These are phyloP conservation scores for Phyllostachys edulis DNA, from an alignment of 176 grass and related monocot species.

Conservation along the genomic window DNA sequence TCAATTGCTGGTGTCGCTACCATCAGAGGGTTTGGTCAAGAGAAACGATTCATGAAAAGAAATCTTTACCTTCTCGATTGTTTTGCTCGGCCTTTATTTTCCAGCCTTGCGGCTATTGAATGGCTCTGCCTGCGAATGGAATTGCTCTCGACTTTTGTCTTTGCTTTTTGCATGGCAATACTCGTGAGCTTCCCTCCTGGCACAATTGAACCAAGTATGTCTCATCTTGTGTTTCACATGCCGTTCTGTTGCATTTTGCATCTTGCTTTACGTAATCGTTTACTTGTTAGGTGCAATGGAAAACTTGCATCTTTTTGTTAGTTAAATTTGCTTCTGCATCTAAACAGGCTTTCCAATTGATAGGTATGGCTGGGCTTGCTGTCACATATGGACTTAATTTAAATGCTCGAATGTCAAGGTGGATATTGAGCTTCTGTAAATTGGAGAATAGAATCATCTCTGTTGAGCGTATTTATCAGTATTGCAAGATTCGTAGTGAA, in stretches of 20 bases:
- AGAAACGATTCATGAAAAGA: constrained; percentile 97
- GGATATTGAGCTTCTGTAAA: constrained; percentile 99
- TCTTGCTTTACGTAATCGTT: not conserved
- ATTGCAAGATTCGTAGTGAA: constrained; percentile 86
- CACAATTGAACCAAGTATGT: constrained; percentile 98
- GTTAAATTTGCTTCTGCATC: not conserved
- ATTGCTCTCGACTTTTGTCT: constrained; percentile 90
- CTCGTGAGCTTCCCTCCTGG: constrained; percentile 95
- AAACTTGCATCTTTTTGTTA: not conserved
- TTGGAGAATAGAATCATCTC: constrained; percentile 98
- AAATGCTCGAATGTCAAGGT: constrained; percentile 91
- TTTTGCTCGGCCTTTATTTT: constrained; percentile 93
- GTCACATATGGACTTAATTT: constrained; percentile 96
- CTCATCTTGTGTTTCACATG: constrained; percentile 15
- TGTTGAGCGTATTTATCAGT: constrained; percentile 96
- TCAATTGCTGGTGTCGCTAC: constrained; percentile 93
- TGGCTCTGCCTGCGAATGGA: constrained; percentile 99
- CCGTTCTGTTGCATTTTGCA: not conserved
- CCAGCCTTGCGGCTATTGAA: constrained; percentile 96
- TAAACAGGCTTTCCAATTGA: constrained; percentile 34
- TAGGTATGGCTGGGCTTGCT: constrained; percentile 96
- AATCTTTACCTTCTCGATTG: constrained; percentile 92
- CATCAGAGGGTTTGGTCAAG: constrained; percentile 94
- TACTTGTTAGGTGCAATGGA: not conserved
- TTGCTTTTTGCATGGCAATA: constrained; percentile 96